Base-by-base conservation (phyloP, 2,329 filamentous ascomycete genomes). In the Pseudonectria foliicola region DNA sequence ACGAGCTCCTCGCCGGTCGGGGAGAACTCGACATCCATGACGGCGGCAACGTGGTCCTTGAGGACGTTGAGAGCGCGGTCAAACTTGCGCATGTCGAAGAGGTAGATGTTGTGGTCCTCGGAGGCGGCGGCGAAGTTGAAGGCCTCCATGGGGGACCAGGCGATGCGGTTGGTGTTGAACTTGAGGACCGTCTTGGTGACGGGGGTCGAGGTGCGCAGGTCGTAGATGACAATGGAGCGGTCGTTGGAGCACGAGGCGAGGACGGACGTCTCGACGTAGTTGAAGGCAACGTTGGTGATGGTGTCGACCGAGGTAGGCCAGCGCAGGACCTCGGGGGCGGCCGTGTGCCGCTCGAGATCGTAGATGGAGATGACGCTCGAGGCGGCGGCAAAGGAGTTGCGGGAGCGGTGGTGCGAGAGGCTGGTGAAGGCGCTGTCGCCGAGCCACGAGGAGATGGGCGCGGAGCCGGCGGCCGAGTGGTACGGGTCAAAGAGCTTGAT, bases 71-170 rank as follows among this genome's bases (percentile, higher is more conserved):
- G 67, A 0, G 90, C 86, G 43, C 87, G 80, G 48, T 85, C 80
- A 59, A 95, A 82, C 56, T 87, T 90, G 49, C 92, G 77, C 77
- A 93, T 93, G 61, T 98, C 92, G 54, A 98, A 98, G 41, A 95
- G 75, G 45, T 69, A 69, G 46, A 84, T 74, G 60, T 94, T 93
- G 66, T 95, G 90, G 55, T 96, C 92, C 67, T 98, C 92, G 49
- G 85, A 93, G 10, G 86, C 92, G 21, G 89, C 80, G 12, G 88
- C 90, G 54, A 96, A 82, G 64, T 96, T 95, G 70, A 94, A 94
- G 7, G 88, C 85, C 61, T 95, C 89, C 82, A 95, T 92, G 0
- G 92, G 92, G 49, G 95, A 95, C 87, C 90, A 98, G 28, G 83
- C 74, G 34, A 95, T 73, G 31, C 80, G 75, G 64, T 95, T 95